Base-by-base conservation (phyloP, 495 filamentous ascomycete species). In the Aspergillus taichungensis region DNA sequence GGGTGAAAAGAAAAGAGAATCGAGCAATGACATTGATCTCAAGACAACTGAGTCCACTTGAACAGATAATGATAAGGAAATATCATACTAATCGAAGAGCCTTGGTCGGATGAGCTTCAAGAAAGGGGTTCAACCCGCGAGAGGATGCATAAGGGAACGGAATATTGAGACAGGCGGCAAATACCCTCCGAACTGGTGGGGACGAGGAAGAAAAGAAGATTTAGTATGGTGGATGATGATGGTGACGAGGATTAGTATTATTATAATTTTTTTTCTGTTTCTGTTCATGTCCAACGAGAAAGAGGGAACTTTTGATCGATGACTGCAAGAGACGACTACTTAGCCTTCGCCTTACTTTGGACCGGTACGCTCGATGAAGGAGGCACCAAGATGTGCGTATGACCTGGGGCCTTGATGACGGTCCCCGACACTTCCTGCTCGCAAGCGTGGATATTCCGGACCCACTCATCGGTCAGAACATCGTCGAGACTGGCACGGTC, bases 391-490 rank as follows among this genome's bases (percentile, higher is more conserved):
- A 79, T 69, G 52, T 87, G 83, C 3, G 70, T 67, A 58, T 87
- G 83, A 27, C 70, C 73, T 12, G 64, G 55, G n/a, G 72, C 76
- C 35, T 63, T 69, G 42, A 72, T 56, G 37, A 85, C 57, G 30
- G 64, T 64, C 4, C 79, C 80, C 2, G 69, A 67, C 34, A 75
- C 73, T 40, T 82, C 75, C 51, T 87, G 83, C 37, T 64, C 61
- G 51, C 83, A 87, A 37, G 76, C 67, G 9, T 77, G 66, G 36
- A 85, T 84, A 46, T 78, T 76, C 9, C 74, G 74, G 30, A 97
- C 80, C 92, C 94, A 98, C n/a, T 84, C 80, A 62, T 98, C 94
- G 6, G 76, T 74, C 48, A 94, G 64, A 11, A 97, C 85, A 59
- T 97, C 88, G 11, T 80, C 74, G 63, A 97, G 78, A 6, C 75